Evolutionary conservation across 2,329 filamentous ascomycete genomes (phyloP).

Genomic region (Aureobasidium namibiae): DNA sequence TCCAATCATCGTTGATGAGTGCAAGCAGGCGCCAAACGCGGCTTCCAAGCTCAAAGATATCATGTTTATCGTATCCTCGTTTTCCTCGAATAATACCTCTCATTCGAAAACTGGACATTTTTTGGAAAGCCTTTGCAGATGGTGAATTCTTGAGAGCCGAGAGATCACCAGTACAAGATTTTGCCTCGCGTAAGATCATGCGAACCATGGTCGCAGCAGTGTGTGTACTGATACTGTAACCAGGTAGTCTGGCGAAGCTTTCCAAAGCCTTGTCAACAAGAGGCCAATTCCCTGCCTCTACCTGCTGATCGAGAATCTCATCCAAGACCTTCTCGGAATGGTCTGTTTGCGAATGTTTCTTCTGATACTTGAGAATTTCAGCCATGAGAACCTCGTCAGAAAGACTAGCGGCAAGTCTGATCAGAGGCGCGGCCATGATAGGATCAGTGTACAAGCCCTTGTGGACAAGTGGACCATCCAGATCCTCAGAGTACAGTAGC

Average conservation of each 20-base stretch:
- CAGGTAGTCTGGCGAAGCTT: not conserved
- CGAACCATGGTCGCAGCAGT: not conserved
- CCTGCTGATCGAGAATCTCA: slow-evolving; percentile 35
- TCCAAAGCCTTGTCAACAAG: slow-evolving; percentile 31
- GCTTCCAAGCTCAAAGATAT: not conserved
- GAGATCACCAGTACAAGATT: not conserved
- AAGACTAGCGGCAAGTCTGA: slow-evolving; percentile 46
- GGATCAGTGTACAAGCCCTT: slow-evolving; percentile 37
- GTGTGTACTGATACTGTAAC: not conserved
- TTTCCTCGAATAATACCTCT: not conserved
- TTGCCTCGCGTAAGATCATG: slow-evolving; percentile 6
- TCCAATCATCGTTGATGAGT: slow-evolving; percentile 17
- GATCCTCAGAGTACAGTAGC: slow-evolving; percentile 44
- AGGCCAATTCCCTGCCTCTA: slow-evolving; percentile 33
- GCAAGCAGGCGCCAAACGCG: slow-evolving; percentile 20
- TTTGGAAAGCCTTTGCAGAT: not conserved
- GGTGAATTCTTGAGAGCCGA: not conserved
- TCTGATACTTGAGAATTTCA: slow-evolving; percentile 19
- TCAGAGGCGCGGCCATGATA: slow-evolving; percentile 43
- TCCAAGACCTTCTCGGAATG: slow-evolving; percentile 24
- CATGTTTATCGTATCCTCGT: not conserved
- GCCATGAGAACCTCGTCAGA: slow-evolving; percentile 32
- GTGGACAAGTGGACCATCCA: slow-evolving; percentile 48
- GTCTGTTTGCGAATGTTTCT: not conserved
- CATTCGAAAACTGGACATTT: not conserved